Conservation (phyloP, 2,329 filamentous ascomycete genomes). For the Dothistroma septosporum region DNA sequence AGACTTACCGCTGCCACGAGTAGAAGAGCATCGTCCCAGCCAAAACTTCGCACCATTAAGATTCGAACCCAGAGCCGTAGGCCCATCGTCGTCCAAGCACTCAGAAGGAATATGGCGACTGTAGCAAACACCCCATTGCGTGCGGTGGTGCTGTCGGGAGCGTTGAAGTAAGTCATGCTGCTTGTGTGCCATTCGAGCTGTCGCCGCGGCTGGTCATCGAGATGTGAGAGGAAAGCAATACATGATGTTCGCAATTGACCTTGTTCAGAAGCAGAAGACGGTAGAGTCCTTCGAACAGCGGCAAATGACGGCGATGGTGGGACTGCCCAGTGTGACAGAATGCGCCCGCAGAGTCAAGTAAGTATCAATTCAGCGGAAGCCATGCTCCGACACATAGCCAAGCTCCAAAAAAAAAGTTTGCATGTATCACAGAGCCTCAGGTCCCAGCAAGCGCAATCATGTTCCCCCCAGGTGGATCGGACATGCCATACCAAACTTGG, state of each 20-base stretch:
- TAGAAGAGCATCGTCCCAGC: constrained; percentile 44
- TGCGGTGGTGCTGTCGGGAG: not conserved
- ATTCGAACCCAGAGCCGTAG: constrained; percentile 41
- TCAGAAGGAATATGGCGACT: constrained; percentile 9
- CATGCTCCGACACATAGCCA: not conserved
- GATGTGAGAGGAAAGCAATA: not conserved
- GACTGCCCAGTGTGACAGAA: not conserved
- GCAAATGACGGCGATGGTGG: not conserved
- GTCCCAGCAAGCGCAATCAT: not conserved
- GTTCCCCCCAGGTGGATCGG: not conserved
- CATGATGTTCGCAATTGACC: not conserved
- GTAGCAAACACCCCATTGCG: constrained; percentile 8
- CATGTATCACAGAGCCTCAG: not conserved
- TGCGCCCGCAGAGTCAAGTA: not conserved
- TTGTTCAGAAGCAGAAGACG: not conserved
- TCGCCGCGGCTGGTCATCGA: not conserved
- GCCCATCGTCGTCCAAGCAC: constrained; percentile 36
- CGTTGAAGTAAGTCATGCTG: constrained; percentile 10
- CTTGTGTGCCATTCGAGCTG: too few relatives aligned
- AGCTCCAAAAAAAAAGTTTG: not conserved
- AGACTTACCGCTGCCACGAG: constrained; percentile 37
- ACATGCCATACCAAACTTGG: not conserved
- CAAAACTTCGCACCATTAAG: constrained; percentile 38
- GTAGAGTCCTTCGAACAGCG: not conserved
- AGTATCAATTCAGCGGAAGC: not conserved